Conservation (phyloP, 2,329 filamentous ascomycete species). For the Alternaria triticina region DNA sequence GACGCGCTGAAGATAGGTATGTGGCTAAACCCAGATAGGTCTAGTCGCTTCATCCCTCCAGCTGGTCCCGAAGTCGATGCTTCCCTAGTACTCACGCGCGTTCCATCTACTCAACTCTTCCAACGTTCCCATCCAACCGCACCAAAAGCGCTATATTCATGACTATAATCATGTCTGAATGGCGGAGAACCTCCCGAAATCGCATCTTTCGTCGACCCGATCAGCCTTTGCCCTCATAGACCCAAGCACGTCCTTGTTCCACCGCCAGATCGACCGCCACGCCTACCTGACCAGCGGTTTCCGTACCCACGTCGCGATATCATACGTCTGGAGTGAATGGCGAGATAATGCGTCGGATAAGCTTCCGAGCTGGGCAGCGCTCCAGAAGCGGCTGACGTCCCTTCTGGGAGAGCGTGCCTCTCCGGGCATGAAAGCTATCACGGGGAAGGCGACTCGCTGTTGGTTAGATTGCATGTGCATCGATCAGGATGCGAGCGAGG, state of each 20-base stretch:
- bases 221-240: background rate
- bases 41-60: background rate
- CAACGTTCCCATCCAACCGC: background rate
- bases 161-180: background rate
- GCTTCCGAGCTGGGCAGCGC: background rate
- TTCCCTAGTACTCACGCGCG: background rate
- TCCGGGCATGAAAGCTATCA: background rate
- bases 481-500: background rate
- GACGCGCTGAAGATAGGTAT: background rate
- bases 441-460: background rate
- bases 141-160: background rate
- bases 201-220: background rate
- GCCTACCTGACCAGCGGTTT: background rate
- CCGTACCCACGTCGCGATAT: background rate
- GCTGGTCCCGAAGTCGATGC: background rate
- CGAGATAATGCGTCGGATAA: background rate
- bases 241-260: background rate
- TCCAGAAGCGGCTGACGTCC: background rate
- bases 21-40: background rate
- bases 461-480: background rate
- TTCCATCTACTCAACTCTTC: background rate
- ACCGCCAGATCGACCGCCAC: background rate
- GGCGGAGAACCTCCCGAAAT: background rate
- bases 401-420: background rate
- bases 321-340: background rate